Base-by-base conservation (phyloP, 768 basidiomycete species). In the Lactarius indigo region DNA sequence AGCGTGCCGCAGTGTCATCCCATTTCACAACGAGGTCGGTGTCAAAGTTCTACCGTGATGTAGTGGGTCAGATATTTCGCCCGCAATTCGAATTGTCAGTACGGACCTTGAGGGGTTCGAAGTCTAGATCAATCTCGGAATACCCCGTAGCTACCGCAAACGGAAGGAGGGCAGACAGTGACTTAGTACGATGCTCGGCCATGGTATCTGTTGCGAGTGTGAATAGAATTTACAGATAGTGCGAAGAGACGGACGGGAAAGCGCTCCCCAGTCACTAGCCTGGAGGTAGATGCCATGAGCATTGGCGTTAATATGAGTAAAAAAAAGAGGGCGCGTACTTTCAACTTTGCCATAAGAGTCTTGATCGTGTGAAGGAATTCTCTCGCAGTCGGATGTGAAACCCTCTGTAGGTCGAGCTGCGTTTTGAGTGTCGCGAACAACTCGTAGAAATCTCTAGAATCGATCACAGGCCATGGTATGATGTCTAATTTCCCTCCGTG, bases 401-500 rank as follows among this genome's bases (percentile, higher is more conserved):
- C 62, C 8, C 71, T 68, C 67, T 87, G 85, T 47, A 78, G 75
- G 66, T 87, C 83, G 6, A 88, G 72, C 2, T 74, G 76, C 55
- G 74, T 75, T 68, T 82, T 85, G 33, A 88, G 68, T 0, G 75
- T 73, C 0, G 76, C 77, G 61, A 88, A 87, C 30, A 85, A 70
- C 7, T 72, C 77, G 65, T 88, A 88, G 70, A 88, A 88, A 30
- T 85, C 81, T 39, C 75, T 79, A 0, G 86, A 87, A 69, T 85
- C 83, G 52, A 88, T 87, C 55, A 88, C 84, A 0, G 85, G 86
- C 87, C 87, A 88, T 2, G 87, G 87, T 17, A 87, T 79, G 15
- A 88, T 87, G 54, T 78, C 78, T 12, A 87, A 71, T 59, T 79
- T 78, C 1, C 86, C 86, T 0, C 79, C 79, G 65, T 88, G 87